phyloP scores from a whole-genome alignment of 1,139 yeast species.

The Yamadazyma siamensis region DNA sequence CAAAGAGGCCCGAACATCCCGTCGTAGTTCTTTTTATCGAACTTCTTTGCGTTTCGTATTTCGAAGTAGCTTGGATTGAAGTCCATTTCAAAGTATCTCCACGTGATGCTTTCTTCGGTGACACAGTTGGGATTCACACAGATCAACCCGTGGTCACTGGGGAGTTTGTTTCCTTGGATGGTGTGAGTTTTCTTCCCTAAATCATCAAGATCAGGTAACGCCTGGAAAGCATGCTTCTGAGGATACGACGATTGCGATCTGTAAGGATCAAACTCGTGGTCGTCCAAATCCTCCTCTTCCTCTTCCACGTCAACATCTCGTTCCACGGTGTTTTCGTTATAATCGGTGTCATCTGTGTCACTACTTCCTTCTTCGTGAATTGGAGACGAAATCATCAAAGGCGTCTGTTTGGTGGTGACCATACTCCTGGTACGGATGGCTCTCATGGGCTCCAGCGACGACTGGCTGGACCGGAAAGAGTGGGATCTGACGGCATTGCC shows the following conservation, averaged over 20 bases:
- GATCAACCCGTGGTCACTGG: constrained; percentile 37
- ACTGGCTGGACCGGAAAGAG: too few relatives aligned
- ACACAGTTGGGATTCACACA: constrained; percentile 47
- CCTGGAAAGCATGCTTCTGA: constrained; percentile 23
- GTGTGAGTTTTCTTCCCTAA: constrained; percentile 44
- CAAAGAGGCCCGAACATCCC: constrained; percentile 53
- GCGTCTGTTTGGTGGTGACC: constrained; percentile 26
- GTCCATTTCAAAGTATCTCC: constrained; percentile 48
- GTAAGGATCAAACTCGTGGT: constrained; percentile 37
- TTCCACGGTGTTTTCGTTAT: constrained; percentile 21
- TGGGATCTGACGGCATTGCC: constrained; percentile 7
- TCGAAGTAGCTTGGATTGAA: constrained; percentile 38
- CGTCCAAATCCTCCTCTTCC: constrained; percentile 11
- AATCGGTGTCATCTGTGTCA: constrained; percentile 35
- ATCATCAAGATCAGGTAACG: constrained; percentile 45
- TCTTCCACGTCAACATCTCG: constrained; percentile 17
- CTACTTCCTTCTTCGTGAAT: constrained; percentile 37
- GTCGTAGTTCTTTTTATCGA: constrained; percentile 41
- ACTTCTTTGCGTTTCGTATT: constrained; percentile 36
- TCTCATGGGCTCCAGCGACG: constrained; percentile 29
- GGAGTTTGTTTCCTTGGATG: constrained; percentile 36
- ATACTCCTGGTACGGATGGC: constrained; percentile 47
- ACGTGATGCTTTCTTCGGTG: constrained; percentile 38
- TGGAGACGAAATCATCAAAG: constrained; percentile 36
- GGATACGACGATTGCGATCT: constrained; percentile 13